A percentile compares a stretch with the other conserved stretches of the same genome.
Conservation (phyloP, 805 yeast genomes). For the Metschnikowia koreensis region DNA sequence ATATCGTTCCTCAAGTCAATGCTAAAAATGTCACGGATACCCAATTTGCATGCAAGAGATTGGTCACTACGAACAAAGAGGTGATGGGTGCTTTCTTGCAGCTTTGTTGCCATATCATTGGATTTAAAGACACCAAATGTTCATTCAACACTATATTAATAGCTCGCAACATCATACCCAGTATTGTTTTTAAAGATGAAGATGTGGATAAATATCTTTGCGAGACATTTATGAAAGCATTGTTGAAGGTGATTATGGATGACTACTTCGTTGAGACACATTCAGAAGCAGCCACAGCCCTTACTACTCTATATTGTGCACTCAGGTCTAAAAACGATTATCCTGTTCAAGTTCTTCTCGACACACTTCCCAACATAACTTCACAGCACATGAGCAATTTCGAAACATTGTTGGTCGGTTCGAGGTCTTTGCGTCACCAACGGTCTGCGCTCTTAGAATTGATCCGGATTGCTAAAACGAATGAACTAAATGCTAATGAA, state of each 20-base stretch:
- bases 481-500: constrained; percentile 17
- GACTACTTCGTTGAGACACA: constrained; percentile 83
- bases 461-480: constrained; percentile 59
- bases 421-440: constrained; percentile 75
- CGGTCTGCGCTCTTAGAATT: constrained; percentile 76
- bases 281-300: constrained; percentile 85
- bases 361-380: constrained; percentile 52
- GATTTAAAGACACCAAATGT: constrained; percentile 87
- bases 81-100: constrained; percentile 77
- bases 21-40: constrained; percentile 51
- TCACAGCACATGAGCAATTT: constrained; percentile 59
- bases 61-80: constrained; percentile 61
- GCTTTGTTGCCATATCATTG: constrained; percentile 70
- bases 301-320: constrained; percentile 75
- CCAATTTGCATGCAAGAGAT: constrained; percentile 61
- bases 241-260: constrained; percentile 66
- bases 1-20: constrained; percentile 78
- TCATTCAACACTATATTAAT: constrained; percentile 86
- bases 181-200: constrained; percentile 63
- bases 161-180: constrained; percentile 68
- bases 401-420: constrained; percentile 59
- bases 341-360: constrained; percentile 60
- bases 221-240: constrained; percentile 65
- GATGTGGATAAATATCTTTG: constrained; percentile 72
- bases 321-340: constrained; percentile 66